Conservation (phyloP, 495 filamentous ascomycete genomes). For the Talaromyces adpressus region DNA sequence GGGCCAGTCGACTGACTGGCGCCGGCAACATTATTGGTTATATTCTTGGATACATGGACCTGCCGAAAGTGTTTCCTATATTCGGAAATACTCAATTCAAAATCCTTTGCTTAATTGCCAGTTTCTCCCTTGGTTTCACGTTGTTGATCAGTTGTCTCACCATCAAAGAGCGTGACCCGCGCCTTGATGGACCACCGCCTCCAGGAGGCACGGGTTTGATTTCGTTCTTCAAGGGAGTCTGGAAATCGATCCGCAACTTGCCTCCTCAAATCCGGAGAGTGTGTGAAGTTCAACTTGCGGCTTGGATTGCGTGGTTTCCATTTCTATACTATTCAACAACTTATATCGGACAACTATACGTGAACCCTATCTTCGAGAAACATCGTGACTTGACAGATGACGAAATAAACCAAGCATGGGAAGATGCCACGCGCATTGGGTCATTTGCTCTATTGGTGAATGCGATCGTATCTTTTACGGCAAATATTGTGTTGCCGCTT, state of each 20-base stretch:
- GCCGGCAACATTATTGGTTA: conserved; percentile 85
- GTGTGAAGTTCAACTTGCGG: conserved; percentile 80
- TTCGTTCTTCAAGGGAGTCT: conserved; percentile 71
- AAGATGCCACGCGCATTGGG: conserved; percentile 71
- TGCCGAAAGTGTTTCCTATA: conserved; percentile 64
- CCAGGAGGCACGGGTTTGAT: conserved; percentile 56
- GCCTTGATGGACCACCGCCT: conserved; percentile 55
- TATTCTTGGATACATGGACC: conserved; percentile 69
- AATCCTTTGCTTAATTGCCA: conserved; percentile 76
- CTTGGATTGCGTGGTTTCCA: conserved; percentile 93
- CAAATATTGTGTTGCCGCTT: conserved; percentile 76
- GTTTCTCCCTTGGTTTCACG: conserved; percentile 58
- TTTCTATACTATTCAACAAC: conserved; percentile 91
- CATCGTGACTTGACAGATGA: conserved; percentile 68
- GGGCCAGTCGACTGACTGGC: conserved; percentile 74
- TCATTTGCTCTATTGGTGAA: conserved; percentile 85
- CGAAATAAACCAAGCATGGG: conserved; percentile 71
- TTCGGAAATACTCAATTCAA: conserved; percentile 85
- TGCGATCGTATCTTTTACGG: conserved; percentile 68
- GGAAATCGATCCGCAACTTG: conserved; percentile 64
- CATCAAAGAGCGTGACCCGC: conserved; percentile 73
- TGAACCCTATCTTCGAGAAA: conserved; percentile 66
- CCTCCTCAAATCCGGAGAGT: conserved; percentile 75
- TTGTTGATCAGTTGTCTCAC: conserved; percentile 55
- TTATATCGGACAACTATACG: conserved; percentile 85